Percentiles rank a stretch among this genome's conserved stretches.
These are phyloP conservation scores for Dactylellina parvicollis DNA, from an alignment of 2,329 filamentous ascomycete species.

Conservation along the genomic window DNA sequence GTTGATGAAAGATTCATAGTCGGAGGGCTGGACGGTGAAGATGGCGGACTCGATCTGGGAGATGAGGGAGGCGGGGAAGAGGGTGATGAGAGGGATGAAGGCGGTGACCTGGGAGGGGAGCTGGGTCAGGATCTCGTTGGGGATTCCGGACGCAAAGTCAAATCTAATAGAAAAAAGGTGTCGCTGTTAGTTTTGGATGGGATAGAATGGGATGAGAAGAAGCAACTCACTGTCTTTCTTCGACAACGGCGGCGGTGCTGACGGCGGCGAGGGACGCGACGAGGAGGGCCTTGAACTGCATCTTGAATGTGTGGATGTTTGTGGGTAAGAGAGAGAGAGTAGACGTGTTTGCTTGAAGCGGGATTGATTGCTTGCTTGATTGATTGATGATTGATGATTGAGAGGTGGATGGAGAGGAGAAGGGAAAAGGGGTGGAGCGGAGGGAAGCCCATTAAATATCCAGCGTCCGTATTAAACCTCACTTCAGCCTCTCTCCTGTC, in stretches of 20 bases:
- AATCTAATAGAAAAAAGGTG: too few species aligned
- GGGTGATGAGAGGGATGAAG: constrained; percentile 6
- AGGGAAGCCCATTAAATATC: constrained; percentile 4
- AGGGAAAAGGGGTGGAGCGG: neutral
- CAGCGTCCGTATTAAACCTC: neutral
- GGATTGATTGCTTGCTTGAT: neutral
- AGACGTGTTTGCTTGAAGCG: too few species aligned
- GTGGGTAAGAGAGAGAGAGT: neutral
- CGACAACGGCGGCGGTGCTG: constrained; percentile 33
- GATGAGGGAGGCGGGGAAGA: constrained; percentile 24
- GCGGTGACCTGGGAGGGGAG: constrained; percentile 17
- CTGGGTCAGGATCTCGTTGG: constrained; percentile 2
- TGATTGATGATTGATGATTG: neutral
- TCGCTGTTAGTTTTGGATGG: too few species aligned
- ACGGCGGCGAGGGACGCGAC: constrained; percentile 33
- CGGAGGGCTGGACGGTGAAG: constrained; percentile 3
- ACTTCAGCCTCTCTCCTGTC: neutral
- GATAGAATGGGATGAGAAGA: neutral
- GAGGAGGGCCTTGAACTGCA: constrained; percentile 50
- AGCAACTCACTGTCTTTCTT: constrained; percentile 37
- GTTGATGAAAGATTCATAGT: constrained; percentile 22
- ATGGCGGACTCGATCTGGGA: constrained; percentile 32
- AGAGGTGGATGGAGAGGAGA: neutral
- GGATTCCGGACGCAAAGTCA: too few species aligned
- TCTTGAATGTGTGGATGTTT: constrained; percentile 19